These are phyloP conservation scores for Fusarium hainanense DNA, from an alignment of 2,329 filamentous ascomycete species.

Conservation along the genomic window DNA sequence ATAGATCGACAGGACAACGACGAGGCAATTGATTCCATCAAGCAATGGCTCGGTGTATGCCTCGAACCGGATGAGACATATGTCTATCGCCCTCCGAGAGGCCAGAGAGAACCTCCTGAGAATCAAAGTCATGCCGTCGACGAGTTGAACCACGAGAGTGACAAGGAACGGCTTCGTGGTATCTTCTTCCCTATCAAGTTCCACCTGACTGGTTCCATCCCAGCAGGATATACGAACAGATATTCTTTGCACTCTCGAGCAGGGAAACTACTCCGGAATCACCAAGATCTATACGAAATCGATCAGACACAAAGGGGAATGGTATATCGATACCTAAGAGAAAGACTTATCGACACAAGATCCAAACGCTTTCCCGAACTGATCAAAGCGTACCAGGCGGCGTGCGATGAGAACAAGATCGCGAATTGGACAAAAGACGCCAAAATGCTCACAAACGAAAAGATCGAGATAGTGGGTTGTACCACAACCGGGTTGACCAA, in stretches of 20 bases:
- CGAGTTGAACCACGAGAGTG: constrained; percentile 28
- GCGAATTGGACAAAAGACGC: constrained; percentile 69
- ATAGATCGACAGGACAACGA: neutral
- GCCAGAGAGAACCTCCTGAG: constrained; percentile 18
- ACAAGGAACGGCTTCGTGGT: constrained; percentile 66
- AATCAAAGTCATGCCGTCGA: neutral
- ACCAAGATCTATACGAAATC: constrained; percentile 70
- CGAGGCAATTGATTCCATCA: constrained; percentile 13
- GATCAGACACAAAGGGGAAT: constrained; percentile 65
- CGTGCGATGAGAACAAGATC: constrained; percentile 64
- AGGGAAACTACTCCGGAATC: constrained; percentile 10
- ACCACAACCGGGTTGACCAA: constrained; percentile 87
- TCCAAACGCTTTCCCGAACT: constrained; percentile 59
- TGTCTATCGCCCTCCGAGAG: constrained; percentile 37
- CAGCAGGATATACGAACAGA: constrained; percentile 8
- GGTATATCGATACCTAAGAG: constrained; percentile 74
- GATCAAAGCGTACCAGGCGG: constrained; percentile 61
- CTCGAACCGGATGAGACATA: constrained; percentile 37
- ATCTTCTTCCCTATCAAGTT: constrained; percentile 52
- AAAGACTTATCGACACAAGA: constrained; percentile 61
- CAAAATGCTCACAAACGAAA: constrained; percentile 50
- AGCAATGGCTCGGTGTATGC: constrained; percentile 30
- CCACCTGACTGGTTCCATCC: constrained; percentile 30
- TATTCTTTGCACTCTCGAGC: constrained; percentile 30
- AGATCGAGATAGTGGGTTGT: constrained; percentile 67